Conservation (phyloP, 352 stramenopile genomes). For the Pythium oligandrum region DNA sequence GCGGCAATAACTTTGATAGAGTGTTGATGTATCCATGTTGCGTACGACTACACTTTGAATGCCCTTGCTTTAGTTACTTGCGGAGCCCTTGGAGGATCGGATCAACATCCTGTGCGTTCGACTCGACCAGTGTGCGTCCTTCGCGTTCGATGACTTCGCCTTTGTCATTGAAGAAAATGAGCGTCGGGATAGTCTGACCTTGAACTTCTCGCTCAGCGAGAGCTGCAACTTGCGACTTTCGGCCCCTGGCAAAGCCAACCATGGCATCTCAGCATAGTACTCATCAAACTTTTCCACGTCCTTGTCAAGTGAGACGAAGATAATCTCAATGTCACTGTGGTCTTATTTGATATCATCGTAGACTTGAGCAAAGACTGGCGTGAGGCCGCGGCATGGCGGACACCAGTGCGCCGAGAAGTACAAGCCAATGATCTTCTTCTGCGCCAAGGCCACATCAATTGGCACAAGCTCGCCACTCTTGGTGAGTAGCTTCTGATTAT, state of each 20-base stretch:
- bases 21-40: too few relatives aligned
- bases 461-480: conserved; percentile 54
- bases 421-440: conserved; percentile 80
- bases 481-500: conserved; percentile 55
- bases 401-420: conserved; percentile 87
- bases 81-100: conserved; percentile 45
- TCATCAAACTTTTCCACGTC: conserved; percentile 84
- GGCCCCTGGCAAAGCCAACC: conserved; percentile 89
- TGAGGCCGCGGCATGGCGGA: conserved; percentile 92
- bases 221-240: conserved; percentile 67
- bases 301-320: conserved; percentile 94
- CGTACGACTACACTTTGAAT: too few relatives aligned
- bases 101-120: conserved; percentile 64
- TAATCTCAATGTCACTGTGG: conserved; percentile 86
- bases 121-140: conserved; percentile 58
- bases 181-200: conserved; percentile 86
- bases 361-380: conserved; percentile 83
- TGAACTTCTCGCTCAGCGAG: conserved; percentile 78
- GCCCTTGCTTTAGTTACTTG: background rate
- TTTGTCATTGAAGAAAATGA: conserved; percentile 90
- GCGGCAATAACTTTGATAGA: too few relatives aligned
- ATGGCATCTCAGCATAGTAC: conserved; percentile 94
- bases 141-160: conserved; percentile 78
- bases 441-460: conserved; percentile 45
- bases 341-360: conserved; percentile 71